phyloP scores from a whole-genome alignment of 202 grass and related monocot genomes.

The Carex sylvatica region DNA sequence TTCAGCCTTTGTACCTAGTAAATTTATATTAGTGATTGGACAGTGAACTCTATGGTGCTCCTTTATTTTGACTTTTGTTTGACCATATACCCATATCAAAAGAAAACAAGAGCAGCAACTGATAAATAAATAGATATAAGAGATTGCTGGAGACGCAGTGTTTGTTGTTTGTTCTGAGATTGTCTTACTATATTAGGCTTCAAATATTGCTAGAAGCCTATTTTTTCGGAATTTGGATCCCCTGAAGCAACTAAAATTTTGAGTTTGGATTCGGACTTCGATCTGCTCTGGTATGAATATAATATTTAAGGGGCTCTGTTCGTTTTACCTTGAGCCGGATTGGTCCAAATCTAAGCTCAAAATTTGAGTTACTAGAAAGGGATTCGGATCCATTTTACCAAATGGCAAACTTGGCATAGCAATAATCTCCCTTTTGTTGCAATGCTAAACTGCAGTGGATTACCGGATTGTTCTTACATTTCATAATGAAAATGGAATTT shows the following conservation, averaged over 20 bases:
- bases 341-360: no score
- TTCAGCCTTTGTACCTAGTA: conserved; percentile 14
- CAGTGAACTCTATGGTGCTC: background rate
- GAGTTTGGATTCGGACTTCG: no score
- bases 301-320: no score
- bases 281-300: no score
- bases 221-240: no score
- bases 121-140: background rate
- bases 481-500: background rate
- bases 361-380: no score
- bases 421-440: background rate
- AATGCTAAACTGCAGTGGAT: background rate
- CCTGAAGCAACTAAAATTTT: no score
- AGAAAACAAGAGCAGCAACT: background rate
- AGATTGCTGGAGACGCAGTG: background rate
- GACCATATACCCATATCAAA: background rate
- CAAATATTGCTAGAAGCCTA: background rate
- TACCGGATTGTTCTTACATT: background rate
- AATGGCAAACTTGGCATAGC: background rate
- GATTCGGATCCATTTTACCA: no score
- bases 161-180: background rate
- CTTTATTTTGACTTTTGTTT: background rate
- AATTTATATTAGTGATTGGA: conserved; percentile 17
- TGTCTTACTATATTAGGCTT: background rate
- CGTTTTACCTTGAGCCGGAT: no score